Base-by-base conservation (phyloP, 257 asterid genomes). In the Nicotiana knightiana region DNA sequence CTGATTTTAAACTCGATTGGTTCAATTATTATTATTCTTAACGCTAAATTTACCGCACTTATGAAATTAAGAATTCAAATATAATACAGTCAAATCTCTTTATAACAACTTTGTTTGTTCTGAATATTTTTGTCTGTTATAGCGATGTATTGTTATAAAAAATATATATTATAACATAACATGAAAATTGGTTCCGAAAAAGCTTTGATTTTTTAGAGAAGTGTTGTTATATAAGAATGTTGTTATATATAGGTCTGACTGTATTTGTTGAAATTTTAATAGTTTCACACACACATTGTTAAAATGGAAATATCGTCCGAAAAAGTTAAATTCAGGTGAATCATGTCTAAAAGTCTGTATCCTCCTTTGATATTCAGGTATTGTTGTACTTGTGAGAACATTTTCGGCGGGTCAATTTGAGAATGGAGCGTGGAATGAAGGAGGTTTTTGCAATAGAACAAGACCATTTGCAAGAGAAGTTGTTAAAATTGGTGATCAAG, bases 321-420 rank as follows among this genome's bases (percentile, higher is more conserved):
- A 13, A 53, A 11, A 11, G 1, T 3, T 3, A 53, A 13, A 6
- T 53, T 43, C 18, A 0, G 5, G 2, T 13, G 58, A 53, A 53
- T 4, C 17, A 53, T 53, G 3, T 0, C 1, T 53, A 53, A 53
- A 53, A 53, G 0, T 3, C 5, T 57, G 62, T 1, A 17, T 17
- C 24, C 0, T 0, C 62, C 21, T 5, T 17, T 30, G 32, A 9
- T 3, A 32, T 32, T 33, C 9, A 4, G 77, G 77, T n/a, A 35
- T 68, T 39, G 54, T 68, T 15, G 77, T 68, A 51, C 48, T 68
- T 37, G 12, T 90, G 80, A 82, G 92, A 76, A 89, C 92, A 15
- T 81, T 66, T 77, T 87, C 94, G 0, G 90, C 92, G 0, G 66
- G 88, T 0, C 93, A 91, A 63, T 91, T 88, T 8, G 93, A 91